Evolutionary conservation across 345 rosid genomes (phyloP).

Genomic region (Euphorbia peplus): DNA sequence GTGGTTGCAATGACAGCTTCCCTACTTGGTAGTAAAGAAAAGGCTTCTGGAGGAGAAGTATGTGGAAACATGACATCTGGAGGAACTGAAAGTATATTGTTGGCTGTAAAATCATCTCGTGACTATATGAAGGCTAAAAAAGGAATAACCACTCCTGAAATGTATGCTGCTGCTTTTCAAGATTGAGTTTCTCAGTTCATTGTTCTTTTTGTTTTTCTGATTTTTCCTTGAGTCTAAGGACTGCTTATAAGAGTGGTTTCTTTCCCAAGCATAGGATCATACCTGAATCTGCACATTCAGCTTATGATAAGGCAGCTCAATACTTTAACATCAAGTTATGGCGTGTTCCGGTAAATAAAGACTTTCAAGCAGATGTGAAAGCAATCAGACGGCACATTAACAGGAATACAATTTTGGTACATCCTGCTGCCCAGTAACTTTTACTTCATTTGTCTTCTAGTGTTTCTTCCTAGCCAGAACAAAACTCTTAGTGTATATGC

Average conservation of each 20-base stretch:
- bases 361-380: slow-evolving; percentile 80
- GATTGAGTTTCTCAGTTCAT: not conserved
- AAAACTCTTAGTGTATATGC: not conserved
- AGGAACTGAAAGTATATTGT: slow-evolving; percentile 92
- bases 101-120: slow-evolving; percentile 91
- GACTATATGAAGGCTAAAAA: slow-evolving; percentile 86
- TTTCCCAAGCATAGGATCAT: slow-evolving; percentile 61
- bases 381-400: slow-evolving; percentile 57
- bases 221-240: slow-evolving; percentile 10
- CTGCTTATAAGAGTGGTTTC: slow-evolving; percentile 18
- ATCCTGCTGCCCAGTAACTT: slow-evolving; percentile 5
- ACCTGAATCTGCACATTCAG: slow-evolving; percentile 94
- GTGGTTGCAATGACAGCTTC: slow-evolving; percentile 96
- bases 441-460: not conserved
- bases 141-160: slow-evolving; percentile 88
- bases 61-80: slow-evolving; percentile 99
- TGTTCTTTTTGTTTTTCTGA: not conserved
- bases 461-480: not conserved
- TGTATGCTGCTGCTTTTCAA: slow-evolving; percentile 37
- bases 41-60: slow-evolving; percentile 70
- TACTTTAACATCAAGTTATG: slow-evolving; percentile 90
- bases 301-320: slow-evolving; percentile 95
- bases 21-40: slow-evolving; percentile 67
- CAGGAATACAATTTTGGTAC: slow-evolving; percentile 86
- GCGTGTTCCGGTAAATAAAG: slow-evolving; percentile 83